Conservation (phyloP, 306 rosid species). For the Fagus crenata region DNA sequence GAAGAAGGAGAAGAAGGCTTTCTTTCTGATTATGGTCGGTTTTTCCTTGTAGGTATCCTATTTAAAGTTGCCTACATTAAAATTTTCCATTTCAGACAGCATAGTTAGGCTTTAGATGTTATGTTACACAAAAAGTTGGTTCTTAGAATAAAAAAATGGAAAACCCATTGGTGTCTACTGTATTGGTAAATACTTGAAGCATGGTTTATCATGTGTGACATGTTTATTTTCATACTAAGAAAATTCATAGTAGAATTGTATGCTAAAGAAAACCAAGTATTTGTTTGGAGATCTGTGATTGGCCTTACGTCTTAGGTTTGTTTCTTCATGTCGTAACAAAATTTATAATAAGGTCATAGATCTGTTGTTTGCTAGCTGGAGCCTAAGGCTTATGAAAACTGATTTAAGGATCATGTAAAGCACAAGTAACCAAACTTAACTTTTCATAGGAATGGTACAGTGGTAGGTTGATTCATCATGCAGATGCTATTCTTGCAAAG, state of each 20-base stretch:
- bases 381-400: not conserved
- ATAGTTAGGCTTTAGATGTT: too few relatives aligned
- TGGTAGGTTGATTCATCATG: conserved; percentile 39
- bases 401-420: not conserved
- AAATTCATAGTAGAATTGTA: not conserved
- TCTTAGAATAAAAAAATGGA: not conserved
- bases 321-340: not conserved
- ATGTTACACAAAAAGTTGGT: not conserved
- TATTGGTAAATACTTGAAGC: not conserved
- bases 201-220: not conserved
- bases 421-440: not conserved
- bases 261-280: not conserved
- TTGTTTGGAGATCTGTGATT: not conserved
- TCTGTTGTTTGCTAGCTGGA: not conserved
- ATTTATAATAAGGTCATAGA: not conserved
- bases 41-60: conserved; percentile 43
- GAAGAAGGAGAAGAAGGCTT: conserved; percentile 42
- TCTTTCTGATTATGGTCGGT: conserved; percentile 45
- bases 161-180: not conserved
- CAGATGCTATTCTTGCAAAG: conserved; percentile 42
- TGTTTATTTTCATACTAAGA: not conserved
- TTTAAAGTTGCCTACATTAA: conserved; percentile 1
- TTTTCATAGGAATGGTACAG: conserved; percentile 43
- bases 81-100: not conserved
- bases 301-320: not conserved